phyloP scores from a whole-genome alignment of 257 asterid genomes.

The Forsythia viridissima region DNA sequence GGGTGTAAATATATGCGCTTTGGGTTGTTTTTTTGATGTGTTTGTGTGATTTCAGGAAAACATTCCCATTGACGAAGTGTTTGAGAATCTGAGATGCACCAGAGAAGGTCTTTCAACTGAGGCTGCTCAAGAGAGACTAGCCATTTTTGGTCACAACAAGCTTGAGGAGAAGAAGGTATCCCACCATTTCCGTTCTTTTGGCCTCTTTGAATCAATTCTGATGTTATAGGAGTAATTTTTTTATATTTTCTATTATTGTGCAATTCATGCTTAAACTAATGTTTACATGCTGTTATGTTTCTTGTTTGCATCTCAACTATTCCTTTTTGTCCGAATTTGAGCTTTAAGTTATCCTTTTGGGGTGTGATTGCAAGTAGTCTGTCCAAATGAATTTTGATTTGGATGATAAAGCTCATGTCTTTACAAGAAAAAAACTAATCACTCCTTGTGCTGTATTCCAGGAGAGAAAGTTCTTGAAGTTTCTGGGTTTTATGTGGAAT shows the following conservation, averaged over 20 bases:
- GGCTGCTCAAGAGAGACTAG: slow-evolving; percentile 54
- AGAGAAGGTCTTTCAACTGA: slow-evolving; percentile 54
- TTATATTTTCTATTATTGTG: no score
- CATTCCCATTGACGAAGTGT: slow-evolving; percentile 65
- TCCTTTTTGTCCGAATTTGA: no score
- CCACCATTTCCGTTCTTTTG: neutral
- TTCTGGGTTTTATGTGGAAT: slow-evolving; percentile 55
- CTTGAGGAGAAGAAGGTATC: slow-evolving; percentile 73
- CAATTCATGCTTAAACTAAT: neutral
- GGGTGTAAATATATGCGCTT: neutral
- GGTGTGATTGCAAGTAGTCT: no score
- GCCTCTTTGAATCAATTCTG: neutral
- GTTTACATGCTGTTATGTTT: neutral
- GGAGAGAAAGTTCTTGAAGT: slow-evolving; percentile 44
- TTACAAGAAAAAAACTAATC: neutral
- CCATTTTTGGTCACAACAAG: slow-evolving; percentile 68
- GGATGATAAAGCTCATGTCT: neutral
- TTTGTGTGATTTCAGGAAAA: slow-evolving; percentile 46
- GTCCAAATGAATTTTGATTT: neutral
- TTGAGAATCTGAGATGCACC: slow-evolving; percentile 59
- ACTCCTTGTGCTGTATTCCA: slow-evolving; percentile 4
- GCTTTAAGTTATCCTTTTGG: no score
- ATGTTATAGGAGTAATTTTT: neutral
- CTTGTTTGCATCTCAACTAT: neutral
- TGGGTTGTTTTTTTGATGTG: neutral